phyloP scores from a whole-genome alignment of 768 basidiomycete genomes.

The Punctularia strigosozonata region DNA sequence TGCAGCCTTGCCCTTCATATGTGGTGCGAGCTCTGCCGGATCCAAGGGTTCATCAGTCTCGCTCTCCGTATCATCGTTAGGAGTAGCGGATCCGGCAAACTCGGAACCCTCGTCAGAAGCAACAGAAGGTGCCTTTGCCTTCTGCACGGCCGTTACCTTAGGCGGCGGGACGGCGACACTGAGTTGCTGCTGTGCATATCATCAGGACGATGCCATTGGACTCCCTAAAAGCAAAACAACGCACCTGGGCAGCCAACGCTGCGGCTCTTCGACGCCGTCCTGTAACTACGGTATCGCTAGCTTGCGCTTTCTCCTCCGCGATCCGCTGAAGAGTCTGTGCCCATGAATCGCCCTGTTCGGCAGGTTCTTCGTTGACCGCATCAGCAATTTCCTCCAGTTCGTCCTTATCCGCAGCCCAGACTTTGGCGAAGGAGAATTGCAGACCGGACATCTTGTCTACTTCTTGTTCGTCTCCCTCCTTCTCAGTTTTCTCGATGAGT shows the following conservation, averaged over 20 bases:
- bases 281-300: constrained; percentile 37
- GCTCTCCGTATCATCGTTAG: too few relatives aligned
- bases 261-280: constrained; percentile 70
- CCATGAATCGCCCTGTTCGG: constrained; percentile 70
- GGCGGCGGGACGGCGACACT: too few relatives aligned
- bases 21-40: too few relatives aligned
- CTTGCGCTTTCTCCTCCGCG: constrained; percentile 32
- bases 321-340: constrained; percentile 48
- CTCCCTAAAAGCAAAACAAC: neutral
- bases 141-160: too few relatives aligned
- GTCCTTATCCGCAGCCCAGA: constrained; percentile 80
- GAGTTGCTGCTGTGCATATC: too few relatives aligned
- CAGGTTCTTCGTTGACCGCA: constrained; percentile 19
- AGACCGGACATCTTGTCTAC: constrained; percentile 33
- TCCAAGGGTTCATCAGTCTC: too few relatives aligned
- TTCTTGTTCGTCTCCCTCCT: constrained; percentile 46
- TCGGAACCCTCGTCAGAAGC: too few relatives aligned
- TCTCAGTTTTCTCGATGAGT: constrained; percentile 77
- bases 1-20: too few relatives aligned
- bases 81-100: too few relatives aligned
- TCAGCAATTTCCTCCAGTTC: constrained; percentile 57
- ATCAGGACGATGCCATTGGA: constrained; percentile 1
- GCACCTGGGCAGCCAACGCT: constrained; percentile 30
- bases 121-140: too few relatives aligned
- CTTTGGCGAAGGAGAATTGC: constrained; percentile 80